Base-by-base conservation (phyloP, 2,329 filamentous ascomycete genomes). In the Pyricularia sp. region DNA sequence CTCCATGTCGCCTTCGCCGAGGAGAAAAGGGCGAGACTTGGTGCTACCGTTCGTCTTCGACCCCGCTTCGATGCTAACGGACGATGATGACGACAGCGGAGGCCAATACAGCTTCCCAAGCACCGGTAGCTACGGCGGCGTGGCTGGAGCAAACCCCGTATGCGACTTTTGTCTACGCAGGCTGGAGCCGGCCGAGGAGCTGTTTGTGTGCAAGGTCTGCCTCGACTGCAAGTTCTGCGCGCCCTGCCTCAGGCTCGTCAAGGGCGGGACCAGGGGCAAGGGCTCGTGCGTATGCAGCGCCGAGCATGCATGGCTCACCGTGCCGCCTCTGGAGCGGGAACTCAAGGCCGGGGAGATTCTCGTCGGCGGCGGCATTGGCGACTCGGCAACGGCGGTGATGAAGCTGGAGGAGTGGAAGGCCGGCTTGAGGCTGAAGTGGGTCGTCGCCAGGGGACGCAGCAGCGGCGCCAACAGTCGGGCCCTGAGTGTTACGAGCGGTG, bases 361-460 rank as follows among this genome's bases (percentile, higher is more conserved):
- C 31, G 55, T 60, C 5, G 63, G 31, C 12, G 62, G 62, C 2
- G 55, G 55, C 3, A 13, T 19, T 7, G 55, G 28, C 1, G 55
- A 28, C 6, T 13, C 28, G 1, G 16, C 33, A 12, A 6, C 30
- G n/a, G 8, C 16, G 55, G 55, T 64, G 6, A 57, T 53, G 53
- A 44, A 30, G 53, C 22, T 64, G 22, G 63, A 64, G 4, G 53
- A 64, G 63, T 64, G 63, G 63, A 64, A 64, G 55, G 63, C 63
- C 31, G 53, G 33, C 3, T 7, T 64, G 53, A 60, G 63, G 55
- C 63, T 64, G 12, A 60, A 44, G 24, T 60, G 63, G 63, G 49
- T 60, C 7, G n/a, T 62, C 33, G 16, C 22, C 22, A 28, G 61
- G 61, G 55, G 55, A 1, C 55, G 55, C 8, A 8, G 16, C 24